Evolutionary conservation across 2,329 filamentous ascomycete genomes (phyloP).

Genomic region (Trichothecium roseum): DNA sequence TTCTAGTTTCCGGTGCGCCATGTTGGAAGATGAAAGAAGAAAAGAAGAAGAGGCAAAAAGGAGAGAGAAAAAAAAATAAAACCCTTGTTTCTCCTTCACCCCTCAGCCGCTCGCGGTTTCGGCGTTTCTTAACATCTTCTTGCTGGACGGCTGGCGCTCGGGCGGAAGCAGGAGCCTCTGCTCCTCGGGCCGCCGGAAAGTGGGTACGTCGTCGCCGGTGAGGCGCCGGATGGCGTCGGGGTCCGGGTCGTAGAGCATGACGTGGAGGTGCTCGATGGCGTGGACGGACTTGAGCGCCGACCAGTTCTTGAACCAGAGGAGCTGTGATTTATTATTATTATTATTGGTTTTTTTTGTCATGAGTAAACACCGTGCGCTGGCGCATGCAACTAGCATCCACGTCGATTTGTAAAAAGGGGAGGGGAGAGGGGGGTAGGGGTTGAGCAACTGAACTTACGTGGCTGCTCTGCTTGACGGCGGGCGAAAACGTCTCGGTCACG

Average conservation of each 20-base stretch:
- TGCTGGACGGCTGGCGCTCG: too few species aligned
- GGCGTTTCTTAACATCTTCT: too few species aligned
- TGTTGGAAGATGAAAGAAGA: too few species aligned
- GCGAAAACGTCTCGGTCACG: slow-evolving; percentile 56
- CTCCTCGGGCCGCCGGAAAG: slow-evolving; percentile 33
- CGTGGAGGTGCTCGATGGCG: slow-evolving; percentile 86
- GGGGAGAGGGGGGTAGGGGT: too few species aligned
- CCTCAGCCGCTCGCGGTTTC: too few species aligned
- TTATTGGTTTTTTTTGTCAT: too few species aligned
- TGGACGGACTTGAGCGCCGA: slow-evolving; percentile 72
- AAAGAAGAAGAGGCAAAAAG: too few species aligned
- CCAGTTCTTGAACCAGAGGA: slow-evolving; percentile 64
- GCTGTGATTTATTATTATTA: slow-evolving; percentile 13
- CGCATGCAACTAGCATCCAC: slow-evolving; percentile 10
- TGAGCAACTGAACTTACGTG: slow-evolving; percentile 31
- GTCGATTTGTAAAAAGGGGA: slow-evolving; percentile 1
- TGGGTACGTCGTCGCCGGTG: slow-evolving; percentile 63
- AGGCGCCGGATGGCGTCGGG: slow-evolving; percentile 56
- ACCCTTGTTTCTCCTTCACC: too few species aligned
- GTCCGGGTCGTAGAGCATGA: slow-evolving; percentile 77
- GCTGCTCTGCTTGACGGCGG: slow-evolving; percentile 32
- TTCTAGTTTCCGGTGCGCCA: too few species aligned
- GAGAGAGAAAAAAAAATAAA: too few species aligned
- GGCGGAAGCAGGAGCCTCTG: slow-evolving; percentile 2
- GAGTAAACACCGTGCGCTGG: neutral